phyloP scores from a whole-genome alignment of 2,329 filamentous ascomycete species.

The Nakataea oryzae region DNA sequence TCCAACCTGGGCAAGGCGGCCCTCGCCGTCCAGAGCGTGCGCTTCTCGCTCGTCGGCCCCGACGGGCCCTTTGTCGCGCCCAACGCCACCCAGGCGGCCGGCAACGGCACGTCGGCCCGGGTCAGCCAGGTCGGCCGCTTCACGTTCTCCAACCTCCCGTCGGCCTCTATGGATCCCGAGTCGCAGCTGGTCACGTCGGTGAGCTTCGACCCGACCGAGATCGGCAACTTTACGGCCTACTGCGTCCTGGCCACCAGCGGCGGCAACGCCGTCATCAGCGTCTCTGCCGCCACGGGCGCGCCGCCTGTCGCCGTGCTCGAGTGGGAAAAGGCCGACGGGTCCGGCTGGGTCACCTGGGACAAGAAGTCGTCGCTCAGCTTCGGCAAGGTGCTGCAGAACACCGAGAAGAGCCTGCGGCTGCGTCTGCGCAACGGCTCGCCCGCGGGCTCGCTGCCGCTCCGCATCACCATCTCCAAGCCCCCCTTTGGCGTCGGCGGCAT shows the following conservation, averaged over 20 bases:
- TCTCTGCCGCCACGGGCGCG: constrained; percentile 37
- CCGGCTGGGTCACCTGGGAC: constrained; percentile 37
- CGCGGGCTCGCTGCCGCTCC: constrained; percentile 36
- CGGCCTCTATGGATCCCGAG: constrained; percentile 26
- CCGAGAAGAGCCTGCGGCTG: constrained; percentile 33
- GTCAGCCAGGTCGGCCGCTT: constrained; percentile 34
- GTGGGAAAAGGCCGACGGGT: constrained; percentile 41
- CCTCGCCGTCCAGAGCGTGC: constrained; percentile 31
- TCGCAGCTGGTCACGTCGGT: constrained; percentile 27
- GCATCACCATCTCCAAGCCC: constrained; percentile 49
- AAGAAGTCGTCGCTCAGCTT: constrained; percentile 36
- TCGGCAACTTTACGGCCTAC: constrained; percentile 39
- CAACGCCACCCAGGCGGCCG: constrained; percentile 12
- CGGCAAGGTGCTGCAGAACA: constrained; percentile 43
- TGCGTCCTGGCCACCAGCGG: constrained; percentile 35
- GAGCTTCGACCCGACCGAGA: constrained; percentile 31
- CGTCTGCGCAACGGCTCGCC: constrained; percentile 43
- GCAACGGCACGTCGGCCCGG: constrained; percentile 4
- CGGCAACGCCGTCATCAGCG: constrained; percentile 34
- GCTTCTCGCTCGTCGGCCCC: constrained; percentile 30
- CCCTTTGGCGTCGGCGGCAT: constrained; percentile 45
- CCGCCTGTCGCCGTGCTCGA: constrained; percentile 39
- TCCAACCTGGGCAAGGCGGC: constrained; percentile 36
- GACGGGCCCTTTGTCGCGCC: constrained; percentile 31
- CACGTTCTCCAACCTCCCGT: constrained; percentile 34